Evolutionary conservation across 495 filamentous ascomycete genomes (phyloP).

Genomic region (Penicillium psychrofluorescens): DNA sequence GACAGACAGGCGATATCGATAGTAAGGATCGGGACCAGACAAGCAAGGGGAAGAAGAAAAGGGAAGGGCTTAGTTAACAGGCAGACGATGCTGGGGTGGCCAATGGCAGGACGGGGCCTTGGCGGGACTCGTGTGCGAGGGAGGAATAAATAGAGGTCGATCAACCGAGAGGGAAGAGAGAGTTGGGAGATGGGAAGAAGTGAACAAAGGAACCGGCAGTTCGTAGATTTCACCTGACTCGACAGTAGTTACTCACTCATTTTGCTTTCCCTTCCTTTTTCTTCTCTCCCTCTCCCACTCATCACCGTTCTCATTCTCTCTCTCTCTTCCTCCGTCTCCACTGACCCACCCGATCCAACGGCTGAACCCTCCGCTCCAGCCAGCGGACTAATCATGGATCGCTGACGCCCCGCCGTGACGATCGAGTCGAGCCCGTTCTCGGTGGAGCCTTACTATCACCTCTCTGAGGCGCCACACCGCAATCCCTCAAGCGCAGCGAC

Average conservation of each 20-base stretch:
- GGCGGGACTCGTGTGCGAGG: too few species aligned
- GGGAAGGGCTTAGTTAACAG: conserved; percentile 4
- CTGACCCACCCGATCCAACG: conserved; percentile 22
- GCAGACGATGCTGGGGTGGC: neutral
- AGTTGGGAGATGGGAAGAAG: conserved; percentile 3
- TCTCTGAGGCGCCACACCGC: too few species aligned
- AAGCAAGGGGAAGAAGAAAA: conserved; percentile 1
- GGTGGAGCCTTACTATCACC: neutral
- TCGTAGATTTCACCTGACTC: too few species aligned
- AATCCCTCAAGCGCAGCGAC: too few species aligned
- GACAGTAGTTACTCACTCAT: neutral
- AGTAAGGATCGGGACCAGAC: too few species aligned
- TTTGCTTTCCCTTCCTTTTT: neutral
- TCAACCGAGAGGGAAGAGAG: conserved; percentile 11
- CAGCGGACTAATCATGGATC: conserved; percentile 19
- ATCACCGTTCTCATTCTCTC: neutral
- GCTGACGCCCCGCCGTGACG: conserved; percentile 22
- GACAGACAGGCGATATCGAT: too few species aligned
- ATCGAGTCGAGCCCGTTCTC: conserved; percentile 21
- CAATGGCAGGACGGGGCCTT: too few species aligned
- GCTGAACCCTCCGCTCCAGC: conserved; percentile 15
- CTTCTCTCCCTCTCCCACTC: neutral
- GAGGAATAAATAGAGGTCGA: too few species aligned
- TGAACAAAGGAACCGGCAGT: too few species aligned
- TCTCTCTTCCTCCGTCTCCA: neutral